A percentile compares a stretch with the other conserved stretches of the same genome.
These are phyloP conservation scores for Smittium culicis DNA, from an alignment of 371 early-diverging fungal species.

Conservation along the genomic window DNA sequence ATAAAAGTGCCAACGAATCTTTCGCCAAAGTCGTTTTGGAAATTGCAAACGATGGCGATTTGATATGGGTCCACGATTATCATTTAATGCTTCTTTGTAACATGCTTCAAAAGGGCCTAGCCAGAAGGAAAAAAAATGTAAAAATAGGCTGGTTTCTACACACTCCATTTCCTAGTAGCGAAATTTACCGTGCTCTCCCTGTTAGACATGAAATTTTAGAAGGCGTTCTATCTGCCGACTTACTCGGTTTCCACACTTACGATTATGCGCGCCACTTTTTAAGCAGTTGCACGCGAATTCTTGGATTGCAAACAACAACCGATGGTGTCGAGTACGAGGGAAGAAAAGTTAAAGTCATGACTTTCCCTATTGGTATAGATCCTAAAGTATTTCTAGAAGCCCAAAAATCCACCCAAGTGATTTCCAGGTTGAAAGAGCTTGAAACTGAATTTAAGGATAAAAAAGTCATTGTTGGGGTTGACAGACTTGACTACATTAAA, in stretches of 20 bases:
- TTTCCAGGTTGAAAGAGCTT: slow-evolving; percentile 56
- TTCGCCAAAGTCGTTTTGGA: slow-evolving; percentile 81
- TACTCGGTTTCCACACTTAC: slow-evolving; percentile 97
- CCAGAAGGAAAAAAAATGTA: slow-evolving; percentile 42
- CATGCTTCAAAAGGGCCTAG: slow-evolving; percentile 54
- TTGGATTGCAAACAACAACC: slow-evolving; percentile 79
- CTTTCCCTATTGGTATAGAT: slow-evolving; percentile 99
- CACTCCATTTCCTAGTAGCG: slow-evolving; percentile 94
- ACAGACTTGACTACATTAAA: slow-evolving; percentile 99
- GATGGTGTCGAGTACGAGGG: slow-evolving; percentile 86
- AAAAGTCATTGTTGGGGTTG: slow-evolving; percentile 94
- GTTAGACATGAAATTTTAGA: slow-evolving; percentile 82
- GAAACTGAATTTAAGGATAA: slow-evolving; percentile 76
- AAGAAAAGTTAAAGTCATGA: slow-evolving; percentile 78
- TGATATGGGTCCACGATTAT: slow-evolving; percentile 99
- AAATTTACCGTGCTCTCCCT: slow-evolving; percentile 85
- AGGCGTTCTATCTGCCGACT: slow-evolving; percentile 79
- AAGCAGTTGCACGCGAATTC: slow-evolving; percentile 86
- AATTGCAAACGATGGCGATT: slow-evolving; percentile 76
- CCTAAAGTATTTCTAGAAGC: slow-evolving; percentile 83
- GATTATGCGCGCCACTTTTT: slow-evolving; percentile 98
- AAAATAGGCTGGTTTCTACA: slow-evolving; percentile 98
- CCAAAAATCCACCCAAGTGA: slow-evolving; percentile 51
- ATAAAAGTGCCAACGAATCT: slow-evolving; percentile 75
- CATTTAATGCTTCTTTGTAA: slow-evolving; percentile 95